Evolutionary conservation across 169 alveolate species (phyloP).

Genomic region (Plasmodium cynomolgi): DNA sequence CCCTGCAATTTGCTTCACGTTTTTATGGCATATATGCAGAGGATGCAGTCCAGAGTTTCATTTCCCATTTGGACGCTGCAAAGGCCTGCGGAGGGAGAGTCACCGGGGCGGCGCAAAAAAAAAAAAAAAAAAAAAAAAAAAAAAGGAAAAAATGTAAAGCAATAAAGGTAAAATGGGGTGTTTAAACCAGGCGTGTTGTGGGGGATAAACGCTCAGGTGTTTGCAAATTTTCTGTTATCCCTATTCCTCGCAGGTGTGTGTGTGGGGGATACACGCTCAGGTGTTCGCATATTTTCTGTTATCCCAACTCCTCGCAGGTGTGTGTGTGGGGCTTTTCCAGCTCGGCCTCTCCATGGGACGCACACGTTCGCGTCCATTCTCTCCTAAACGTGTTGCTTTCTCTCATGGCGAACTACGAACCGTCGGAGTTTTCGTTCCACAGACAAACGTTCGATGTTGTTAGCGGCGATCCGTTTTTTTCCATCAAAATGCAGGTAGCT

Average conservation of each 20-base stretch:
- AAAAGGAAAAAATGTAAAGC: not conserved
- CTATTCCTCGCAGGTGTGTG: not conserved
- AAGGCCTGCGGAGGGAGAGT: conserved; percentile 70
- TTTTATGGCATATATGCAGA: conserved; percentile 83
- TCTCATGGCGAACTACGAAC: conserved; percentile 16
- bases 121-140: not conserved
- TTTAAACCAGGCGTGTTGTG: not conserved
- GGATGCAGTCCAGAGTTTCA: conserved; percentile 85
- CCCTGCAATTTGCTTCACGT: conserved; percentile 61
- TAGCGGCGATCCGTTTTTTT: conserved; percentile 86
- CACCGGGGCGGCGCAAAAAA: not conserved
- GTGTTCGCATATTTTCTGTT: not conserved
- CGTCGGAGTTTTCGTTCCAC: conserved; percentile 88
- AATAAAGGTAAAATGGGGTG: not conserved
- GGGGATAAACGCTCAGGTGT: not conserved
- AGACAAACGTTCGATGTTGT: conserved; percentile 86
- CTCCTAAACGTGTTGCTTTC: not conserved
- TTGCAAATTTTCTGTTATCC: not conserved
- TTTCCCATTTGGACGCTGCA: conserved; percentile 84
- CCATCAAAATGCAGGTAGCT: conserved; percentile 86
- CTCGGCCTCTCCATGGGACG: not conserved
- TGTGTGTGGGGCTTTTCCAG: not conserved
- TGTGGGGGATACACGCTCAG: not conserved
- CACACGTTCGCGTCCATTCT: not conserved
- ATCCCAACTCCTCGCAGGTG: not conserved